Evolutionary conservation across 768 basidiomycete genomes (phyloP).

Genomic region (Kwoniella pini): DNA sequence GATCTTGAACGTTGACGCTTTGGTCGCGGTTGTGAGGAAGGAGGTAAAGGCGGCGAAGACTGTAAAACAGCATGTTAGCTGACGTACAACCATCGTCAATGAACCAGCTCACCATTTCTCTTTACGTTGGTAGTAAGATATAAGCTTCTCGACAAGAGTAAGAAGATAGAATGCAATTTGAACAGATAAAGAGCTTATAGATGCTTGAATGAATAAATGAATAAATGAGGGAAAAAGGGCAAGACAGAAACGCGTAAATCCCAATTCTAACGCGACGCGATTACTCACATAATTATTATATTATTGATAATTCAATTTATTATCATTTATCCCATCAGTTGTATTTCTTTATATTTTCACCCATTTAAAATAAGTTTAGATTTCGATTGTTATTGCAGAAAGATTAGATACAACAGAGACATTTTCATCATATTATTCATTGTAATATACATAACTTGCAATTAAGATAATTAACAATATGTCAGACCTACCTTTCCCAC

Average conservation of each 20-base stretch:
- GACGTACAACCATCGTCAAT: constrained; percentile 30
- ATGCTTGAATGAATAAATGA: constrained; percentile 13
- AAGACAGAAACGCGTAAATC: constrained; percentile 9
- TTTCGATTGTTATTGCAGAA: background rate
- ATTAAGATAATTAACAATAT: background rate
- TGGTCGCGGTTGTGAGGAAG: constrained; percentile 46
- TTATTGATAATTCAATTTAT: constrained; percentile 1
- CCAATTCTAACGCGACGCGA: constrained; percentile 9
- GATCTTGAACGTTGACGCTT: constrained; percentile 45
- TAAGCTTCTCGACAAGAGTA: too few species aligned
- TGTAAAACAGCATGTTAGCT: constrained; percentile 1
- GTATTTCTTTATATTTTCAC: background rate
- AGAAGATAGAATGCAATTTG: too few species aligned
- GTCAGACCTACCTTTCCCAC: constrained; percentile 19
- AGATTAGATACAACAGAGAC: background rate
- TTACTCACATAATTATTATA: constrained; percentile 9
- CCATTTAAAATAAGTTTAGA: background rate
- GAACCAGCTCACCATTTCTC: too few species aligned
- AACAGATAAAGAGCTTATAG: background rate
- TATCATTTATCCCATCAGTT: constrained; percentile 8
- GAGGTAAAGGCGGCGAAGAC: constrained; percentile 47
- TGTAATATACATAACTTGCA: background rate
- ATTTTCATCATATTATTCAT: too few species aligned
- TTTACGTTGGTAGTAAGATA: too few species aligned
- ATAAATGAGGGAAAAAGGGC: constrained; percentile 16